These are phyloP conservation scores for Acacia pycnantha DNA, from an alignment of 331 rosid species.

Conservation along the genomic window DNA sequence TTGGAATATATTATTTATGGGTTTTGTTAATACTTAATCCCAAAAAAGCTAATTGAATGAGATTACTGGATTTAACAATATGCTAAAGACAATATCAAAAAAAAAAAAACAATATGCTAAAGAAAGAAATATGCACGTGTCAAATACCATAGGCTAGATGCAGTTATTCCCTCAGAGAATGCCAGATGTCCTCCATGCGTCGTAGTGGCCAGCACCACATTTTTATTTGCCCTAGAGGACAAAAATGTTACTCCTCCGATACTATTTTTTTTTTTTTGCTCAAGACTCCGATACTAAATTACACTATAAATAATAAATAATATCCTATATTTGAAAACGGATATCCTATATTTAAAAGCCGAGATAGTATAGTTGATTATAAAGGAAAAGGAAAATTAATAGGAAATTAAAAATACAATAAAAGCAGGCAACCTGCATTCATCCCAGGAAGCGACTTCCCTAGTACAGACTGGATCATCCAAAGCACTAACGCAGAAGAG, in stretches of 20 bases:
- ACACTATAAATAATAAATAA: no score
- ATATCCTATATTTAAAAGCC: no score
- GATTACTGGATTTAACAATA: neutral
- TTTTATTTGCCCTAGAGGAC: conserved; percentile 65
- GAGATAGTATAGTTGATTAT: neutral
- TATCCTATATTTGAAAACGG: no score
- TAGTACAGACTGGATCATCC: conserved; percentile 93
- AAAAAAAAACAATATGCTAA: conserved; percentile 16
- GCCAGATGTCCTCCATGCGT: conserved; percentile 89
- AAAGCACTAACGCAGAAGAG: conserved; percentile 88
- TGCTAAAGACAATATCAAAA: no score
- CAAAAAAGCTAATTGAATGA: conserved; percentile 1
- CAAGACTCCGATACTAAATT: no score
- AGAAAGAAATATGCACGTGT: conserved; percentile 17
- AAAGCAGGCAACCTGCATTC: conserved; percentile 80
- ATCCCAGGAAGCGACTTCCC: conserved; percentile 98
- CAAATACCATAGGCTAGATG: conserved; percentile 68
- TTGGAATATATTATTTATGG: neutral
- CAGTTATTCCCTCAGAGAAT: conserved; percentile 86
- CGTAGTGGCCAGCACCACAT: conserved; percentile 71
- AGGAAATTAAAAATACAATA: conserved; percentile 9
- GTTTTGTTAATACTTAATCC: neutral
- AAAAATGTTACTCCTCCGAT: no score
- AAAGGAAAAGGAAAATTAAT: conserved; percentile 20
- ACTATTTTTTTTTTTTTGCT: no score